phyloP scores from a whole-genome alignment of 2,329 filamentous ascomycete genomes.

The Mariannaea sp. region DNA sequence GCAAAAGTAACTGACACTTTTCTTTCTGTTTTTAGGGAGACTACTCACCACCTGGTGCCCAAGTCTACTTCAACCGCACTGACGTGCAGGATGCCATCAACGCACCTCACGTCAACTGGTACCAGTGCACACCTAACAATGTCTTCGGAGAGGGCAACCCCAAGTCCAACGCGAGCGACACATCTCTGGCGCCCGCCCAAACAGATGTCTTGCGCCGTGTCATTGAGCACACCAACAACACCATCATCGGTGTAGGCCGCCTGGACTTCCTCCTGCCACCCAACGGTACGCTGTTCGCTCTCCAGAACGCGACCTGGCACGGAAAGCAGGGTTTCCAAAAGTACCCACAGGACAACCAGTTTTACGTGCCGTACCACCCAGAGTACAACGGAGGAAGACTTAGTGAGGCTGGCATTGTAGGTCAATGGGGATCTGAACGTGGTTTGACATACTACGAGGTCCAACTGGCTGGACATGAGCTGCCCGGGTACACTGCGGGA shows the following conservation, averaged over 20 bases:
- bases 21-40: conserved; percentile 44
- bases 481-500: conserved; percentile 38
- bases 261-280: conserved; percentile 68
- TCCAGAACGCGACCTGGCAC: conserved; percentile 82
- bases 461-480: conserved; percentile 64
- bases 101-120: conserved; percentile 52
- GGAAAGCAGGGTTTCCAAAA: conserved; percentile 71
- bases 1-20: background rate
- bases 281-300: conserved; percentile 72
- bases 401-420: conserved; percentile 69
- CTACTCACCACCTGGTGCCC: conserved; percentile 66
- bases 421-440: conserved; percentile 72
- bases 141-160: conserved; percentile 35
- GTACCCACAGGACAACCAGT: conserved; percentile 52
- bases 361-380: conserved; percentile 68
- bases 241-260: conserved; percentile 38
- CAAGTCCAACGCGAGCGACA: conserved; percentile 24
- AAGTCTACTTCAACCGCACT: conserved; percentile 71
- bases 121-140: conserved; percentile 33
- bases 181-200: conserved; percentile 27
- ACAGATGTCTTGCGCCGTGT: conserved; percentile 35
- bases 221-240: conserved; percentile 41
- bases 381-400: conserved; percentile 51
- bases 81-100: conserved; percentile 74
- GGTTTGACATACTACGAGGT: conserved; percentile 74